Evolutionary conservation across 768 basidiomycete species (phyloP).

Genomic region (Suillus spraguei): DNA sequence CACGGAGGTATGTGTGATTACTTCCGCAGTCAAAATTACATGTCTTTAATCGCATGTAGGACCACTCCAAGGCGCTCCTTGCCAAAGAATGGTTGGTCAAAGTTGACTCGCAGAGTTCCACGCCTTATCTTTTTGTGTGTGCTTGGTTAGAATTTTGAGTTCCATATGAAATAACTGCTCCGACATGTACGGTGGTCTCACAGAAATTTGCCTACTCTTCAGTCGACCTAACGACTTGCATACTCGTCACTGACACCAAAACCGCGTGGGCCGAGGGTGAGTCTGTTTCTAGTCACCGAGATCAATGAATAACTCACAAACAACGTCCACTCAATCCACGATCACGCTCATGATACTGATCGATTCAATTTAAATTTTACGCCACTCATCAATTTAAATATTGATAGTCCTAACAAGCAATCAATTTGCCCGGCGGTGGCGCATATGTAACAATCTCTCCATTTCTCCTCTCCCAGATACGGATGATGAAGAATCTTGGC

Average conservation of each 20-base stretch:
- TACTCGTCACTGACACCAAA: conserved; percentile 76
- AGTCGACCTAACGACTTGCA: conserved; percentile 56
- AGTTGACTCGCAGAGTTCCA: conserved; percentile 57
- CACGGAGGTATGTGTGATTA: conserved; percentile 39
- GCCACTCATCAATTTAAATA: conserved; percentile 18
- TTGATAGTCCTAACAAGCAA: conserved; percentile 53
- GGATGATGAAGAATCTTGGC: conserved; percentile 65
- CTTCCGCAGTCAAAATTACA: conserved; percentile 7
- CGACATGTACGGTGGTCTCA: not conserved
- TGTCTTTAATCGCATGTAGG: conserved; percentile 38
- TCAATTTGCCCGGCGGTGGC: conserved; percentile 72
- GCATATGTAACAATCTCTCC: conserved; percentile 49
- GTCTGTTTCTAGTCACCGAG: conserved; percentile 15
- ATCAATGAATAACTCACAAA: conserved; percentile 9
- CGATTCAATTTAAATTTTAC: conserved; percentile 20
- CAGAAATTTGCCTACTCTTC: conserved; percentile 69
- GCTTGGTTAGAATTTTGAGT: not conserved
- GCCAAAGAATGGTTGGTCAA: conserved; percentile 78
- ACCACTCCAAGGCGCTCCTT: conserved; percentile 55
- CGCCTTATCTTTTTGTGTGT: conserved; percentile 75
- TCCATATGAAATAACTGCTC: conserved; percentile 9
- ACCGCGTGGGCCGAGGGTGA: conserved; percentile 76
- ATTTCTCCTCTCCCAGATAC: conserved; percentile 31
- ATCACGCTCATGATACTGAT: not conserved
- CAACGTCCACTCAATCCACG: not conserved